Percentiles rank a stretch among this genome's conserved stretches.
phyloP scores from a whole-genome alignment of 352 stramenopile species.

The Globisporangium cystogenes region DNA sequence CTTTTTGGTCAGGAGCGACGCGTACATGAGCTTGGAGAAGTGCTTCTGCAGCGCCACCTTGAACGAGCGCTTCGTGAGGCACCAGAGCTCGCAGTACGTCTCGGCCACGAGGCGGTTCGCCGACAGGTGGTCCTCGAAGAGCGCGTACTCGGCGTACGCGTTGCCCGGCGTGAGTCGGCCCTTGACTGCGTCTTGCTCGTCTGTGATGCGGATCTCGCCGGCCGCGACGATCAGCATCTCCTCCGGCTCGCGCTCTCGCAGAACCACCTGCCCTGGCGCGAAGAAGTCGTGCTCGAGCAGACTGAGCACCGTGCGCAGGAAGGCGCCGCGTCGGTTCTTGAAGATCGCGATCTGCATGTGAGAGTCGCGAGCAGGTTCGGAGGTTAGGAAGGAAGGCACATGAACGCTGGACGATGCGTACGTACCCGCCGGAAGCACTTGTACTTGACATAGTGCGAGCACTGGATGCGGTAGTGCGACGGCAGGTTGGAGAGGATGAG shows the following conservation, averaged over 20 bases:
- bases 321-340: conserved; percentile 35
- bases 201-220: conserved; percentile 36
- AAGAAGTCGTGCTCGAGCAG: conserved; percentile 44
- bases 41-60: conserved; percentile 42
- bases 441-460: conserved; percentile 45
- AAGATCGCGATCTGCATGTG: conserved; percentile 31
- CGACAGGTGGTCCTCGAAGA: conserved; percentile 38
- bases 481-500: conserved; percentile 37
- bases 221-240: conserved; percentile 49
- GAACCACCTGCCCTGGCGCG: conserved; percentile 28
- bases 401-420: not conserved
- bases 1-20: conserved; percentile 30
- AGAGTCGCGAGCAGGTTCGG: not conserved
- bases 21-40: conserved; percentile 50
- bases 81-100: conserved; percentile 49
- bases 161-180: conserved; percentile 26
- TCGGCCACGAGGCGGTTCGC: conserved; percentile 24
- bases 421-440: conserved; percentile 31
- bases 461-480: conserved; percentile 42
- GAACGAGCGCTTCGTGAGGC: conserved; percentile 26
- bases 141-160: conserved; percentile 39
- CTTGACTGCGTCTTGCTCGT: conserved; percentile 6
- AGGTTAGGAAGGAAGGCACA: not conserved
- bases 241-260: conserved; percentile 24
- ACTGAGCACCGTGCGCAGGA: conserved; percentile 41